Base-by-base conservation (phyloP, 495 filamentous ascomycete genomes). In the Aspergillus conjunctus region DNA sequence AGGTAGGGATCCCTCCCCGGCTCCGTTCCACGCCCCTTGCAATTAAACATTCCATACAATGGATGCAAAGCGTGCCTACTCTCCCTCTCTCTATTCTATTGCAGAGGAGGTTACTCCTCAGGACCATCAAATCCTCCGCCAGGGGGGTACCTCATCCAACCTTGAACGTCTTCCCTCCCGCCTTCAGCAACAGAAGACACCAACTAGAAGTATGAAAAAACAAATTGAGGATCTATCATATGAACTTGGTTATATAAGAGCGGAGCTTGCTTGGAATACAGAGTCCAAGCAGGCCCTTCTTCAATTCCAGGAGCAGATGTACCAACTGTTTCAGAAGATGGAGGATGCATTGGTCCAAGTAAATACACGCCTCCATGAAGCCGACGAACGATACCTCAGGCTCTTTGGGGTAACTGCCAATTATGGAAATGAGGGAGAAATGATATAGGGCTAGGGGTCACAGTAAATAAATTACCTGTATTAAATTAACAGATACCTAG, bases 121-220 rank as follows among this genome's bases (percentile, higher is more conserved):
- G 26, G 58, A 61, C 21, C 58, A 55, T 21, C 39, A 51, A 31
- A 61, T 61, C 17, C 58, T 61, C 12, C 33, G 51, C 51, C 33
- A 55, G 30, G 58, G 58, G 14, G 58, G 58, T 22, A 61, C 58
- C 20, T 49, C 58, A 9, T 61, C 58, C 4, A 55, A 26, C 18
- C 52, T 61, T 4, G 58, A 61, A 31, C 51, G 51, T 17, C 58
- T 61, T 22, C 58, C 51, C 21, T 61, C 51, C 34, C 58, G 58
- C 39, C 51, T 61, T 15, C 41, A 43, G n/a, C 51, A 50, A 49
- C 32, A 34, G 2, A 61, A 61, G 31, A 26, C 32, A 37, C 51
- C 37, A 10, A 12, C 30, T n/a, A 34, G 18, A 34, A 55, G 31
- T 44, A 4, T 37, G 8, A 41, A 50, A 2, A 48, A 51, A 20